A percentile compares a stretch with the other conserved stretches of the same genome.
Evolutionary conservation across 1,284 basidiomycete genomes (phyloP).

Genomic region (Exobasidium cylindrosporum): DNA sequence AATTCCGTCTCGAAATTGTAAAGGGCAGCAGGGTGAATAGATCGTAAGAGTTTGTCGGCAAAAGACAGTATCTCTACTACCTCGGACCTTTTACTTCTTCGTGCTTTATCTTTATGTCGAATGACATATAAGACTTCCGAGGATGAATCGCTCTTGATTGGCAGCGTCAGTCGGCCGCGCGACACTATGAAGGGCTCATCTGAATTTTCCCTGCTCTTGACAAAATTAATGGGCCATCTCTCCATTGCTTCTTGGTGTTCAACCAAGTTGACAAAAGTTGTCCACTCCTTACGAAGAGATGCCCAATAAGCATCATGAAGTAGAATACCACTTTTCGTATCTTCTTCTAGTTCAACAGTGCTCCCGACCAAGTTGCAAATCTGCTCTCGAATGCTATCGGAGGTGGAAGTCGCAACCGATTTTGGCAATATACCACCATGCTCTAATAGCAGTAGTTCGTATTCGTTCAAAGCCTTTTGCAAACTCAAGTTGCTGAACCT

Average conservation of each 20-base stretch:
- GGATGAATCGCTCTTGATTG: slow-evolving; percentile 26
- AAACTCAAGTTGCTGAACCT: slow-evolving; percentile 37
- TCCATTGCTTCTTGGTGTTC: slow-evolving; percentile 44
- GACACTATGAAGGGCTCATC: slow-evolving; percentile 29
- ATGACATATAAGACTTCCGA: not conserved
- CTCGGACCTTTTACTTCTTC: too few relatives aligned
- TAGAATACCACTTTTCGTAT: slow-evolving; percentile 27
- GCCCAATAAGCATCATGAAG: slow-evolving; percentile 32
- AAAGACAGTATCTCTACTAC: not conserved
- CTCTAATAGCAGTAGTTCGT: not conserved
- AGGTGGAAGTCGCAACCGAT: not conserved
- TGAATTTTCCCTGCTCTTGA: not conserved
- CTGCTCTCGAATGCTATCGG: slow-evolving; percentile 23
- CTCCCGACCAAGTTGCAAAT: slow-evolving; percentile 28
- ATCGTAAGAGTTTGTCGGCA: not conserved
- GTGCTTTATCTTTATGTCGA: too few relatives aligned
- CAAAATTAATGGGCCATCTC: slow-evolving; percentile 36
- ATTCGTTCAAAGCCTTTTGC: slow-evolving; percentile 9
- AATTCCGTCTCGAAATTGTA: not conserved
- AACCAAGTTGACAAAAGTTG: slow-evolving; percentile 40
- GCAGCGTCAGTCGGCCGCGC: slow-evolving; percentile 31
- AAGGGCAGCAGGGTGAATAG: not conserved
- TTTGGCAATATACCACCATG: not conserved
- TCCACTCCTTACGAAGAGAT: slow-evolving; percentile 36
- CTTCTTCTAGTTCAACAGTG: slow-evolving; percentile 27